phyloP scores from a whole-genome alignment of 31 red algal genomes.

The Endocladia muricata region DNA sequence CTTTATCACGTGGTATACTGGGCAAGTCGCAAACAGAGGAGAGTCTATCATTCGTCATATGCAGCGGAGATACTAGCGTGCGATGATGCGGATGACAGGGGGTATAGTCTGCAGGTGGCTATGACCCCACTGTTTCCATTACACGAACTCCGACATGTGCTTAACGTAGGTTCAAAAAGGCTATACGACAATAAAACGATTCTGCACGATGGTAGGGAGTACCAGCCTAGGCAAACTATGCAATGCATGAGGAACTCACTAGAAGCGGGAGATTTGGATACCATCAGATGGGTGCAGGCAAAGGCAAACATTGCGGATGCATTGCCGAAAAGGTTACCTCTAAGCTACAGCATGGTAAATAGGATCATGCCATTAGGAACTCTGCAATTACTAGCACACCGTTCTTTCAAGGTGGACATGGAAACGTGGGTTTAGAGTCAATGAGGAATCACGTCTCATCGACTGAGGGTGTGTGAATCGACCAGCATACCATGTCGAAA shows the following conservation, averaged over 20 bases:
- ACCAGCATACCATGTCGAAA: too few species aligned
- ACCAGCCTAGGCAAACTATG: background rate
- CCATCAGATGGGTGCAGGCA: background rate
- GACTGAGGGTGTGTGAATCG: too few species aligned
- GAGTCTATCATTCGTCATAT: background rate
- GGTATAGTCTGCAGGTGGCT: background rate
- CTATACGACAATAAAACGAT: background rate
- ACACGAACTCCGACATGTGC: background rate
- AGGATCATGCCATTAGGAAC: background rate
- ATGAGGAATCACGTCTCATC: background rate
- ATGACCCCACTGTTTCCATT: background rate
- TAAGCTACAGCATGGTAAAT: background rate
- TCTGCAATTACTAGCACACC: background rate
- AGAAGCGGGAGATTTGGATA: background rate
- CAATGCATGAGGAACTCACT: background rate
- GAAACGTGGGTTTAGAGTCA: background rate
- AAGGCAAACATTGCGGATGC: background rate
- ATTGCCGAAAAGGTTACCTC: background rate
- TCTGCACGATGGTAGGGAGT: constrained; percentile 2
- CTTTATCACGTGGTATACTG: background rate
- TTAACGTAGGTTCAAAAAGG: background rate
- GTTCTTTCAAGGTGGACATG: background rate
- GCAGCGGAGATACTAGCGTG: background rate
- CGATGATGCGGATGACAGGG: background rate
- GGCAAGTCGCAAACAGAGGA: background rate